Conservation (phyloP, 225 moss, liverwort and hornwort genomes). For the Rhytidiadelphus loreus region DNA sequence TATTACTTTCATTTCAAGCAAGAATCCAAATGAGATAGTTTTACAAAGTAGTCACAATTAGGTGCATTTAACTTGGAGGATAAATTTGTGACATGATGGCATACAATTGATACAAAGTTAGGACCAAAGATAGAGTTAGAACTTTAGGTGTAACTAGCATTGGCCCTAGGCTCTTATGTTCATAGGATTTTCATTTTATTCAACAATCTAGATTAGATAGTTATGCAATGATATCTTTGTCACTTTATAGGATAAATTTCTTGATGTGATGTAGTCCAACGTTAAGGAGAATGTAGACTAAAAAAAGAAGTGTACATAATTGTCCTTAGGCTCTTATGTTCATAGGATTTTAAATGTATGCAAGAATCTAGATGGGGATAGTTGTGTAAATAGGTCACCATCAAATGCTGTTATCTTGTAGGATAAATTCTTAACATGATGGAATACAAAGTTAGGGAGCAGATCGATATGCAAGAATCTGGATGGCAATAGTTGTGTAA, state of each 20-base stretch:
- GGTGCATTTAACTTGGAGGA: neutral
- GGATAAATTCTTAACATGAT: neutral
- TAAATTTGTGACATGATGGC: neutral
- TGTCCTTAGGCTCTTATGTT: too few relatives aligned
- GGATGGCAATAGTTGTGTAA: neutral
- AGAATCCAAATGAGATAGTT: too few relatives aligned
- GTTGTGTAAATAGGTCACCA: too few relatives aligned
- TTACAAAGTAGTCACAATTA: too few relatives aligned
- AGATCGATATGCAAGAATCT: neutral
- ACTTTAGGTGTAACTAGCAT: neutral
- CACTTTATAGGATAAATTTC: neutral
- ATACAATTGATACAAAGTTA: neutral
- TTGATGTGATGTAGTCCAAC: neutral
- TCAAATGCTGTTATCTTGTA: too few relatives aligned
- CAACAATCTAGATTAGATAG: neutral
- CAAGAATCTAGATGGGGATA: neutral
- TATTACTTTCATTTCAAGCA: neutral
- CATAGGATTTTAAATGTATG: neutral
- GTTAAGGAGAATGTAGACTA: accelerated
- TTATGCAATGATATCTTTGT: neutral
- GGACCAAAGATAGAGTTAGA: neutral
- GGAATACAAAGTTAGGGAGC: too few relatives aligned
- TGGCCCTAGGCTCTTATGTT: neutral
- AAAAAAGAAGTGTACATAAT: neutral
- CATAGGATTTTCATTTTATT: neutral